Evolutionary conservation across 1,284 basidiomycete species (phyloP).

Genomic region (Volvariella surrecta): DNA sequence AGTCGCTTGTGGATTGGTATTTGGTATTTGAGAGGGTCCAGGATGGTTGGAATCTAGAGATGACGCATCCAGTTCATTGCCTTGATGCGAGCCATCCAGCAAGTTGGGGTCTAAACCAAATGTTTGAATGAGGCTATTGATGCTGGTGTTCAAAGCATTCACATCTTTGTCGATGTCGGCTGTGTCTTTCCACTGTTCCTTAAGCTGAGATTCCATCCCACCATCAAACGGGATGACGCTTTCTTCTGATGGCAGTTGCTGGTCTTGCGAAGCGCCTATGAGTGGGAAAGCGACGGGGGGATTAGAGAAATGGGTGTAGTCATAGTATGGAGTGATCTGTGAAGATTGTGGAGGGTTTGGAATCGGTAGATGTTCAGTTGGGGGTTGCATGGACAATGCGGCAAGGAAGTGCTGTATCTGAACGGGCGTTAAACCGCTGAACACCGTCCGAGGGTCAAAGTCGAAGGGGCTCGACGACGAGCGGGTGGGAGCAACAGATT

Average conservation of each 20-base stretch:
- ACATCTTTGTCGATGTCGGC: slow-evolving; percentile 68
- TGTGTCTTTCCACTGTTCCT: slow-evolving; percentile 54
- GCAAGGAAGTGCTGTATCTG: slow-evolving; percentile 68
- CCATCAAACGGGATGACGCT: slow-evolving; percentile 29
- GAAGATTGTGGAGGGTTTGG: slow-evolving; percentile 6
- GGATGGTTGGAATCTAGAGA: not conserved
- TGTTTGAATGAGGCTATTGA: slow-evolving; percentile 66
- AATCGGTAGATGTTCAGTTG: slow-evolving; percentile 16
- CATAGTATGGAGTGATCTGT: not conserved
- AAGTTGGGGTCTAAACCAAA: slow-evolving; percentile 53
- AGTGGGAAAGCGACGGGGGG: slow-evolving; percentile 9
- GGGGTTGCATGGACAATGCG: slow-evolving; percentile 34
- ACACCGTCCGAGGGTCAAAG: slow-evolving; percentile 43
- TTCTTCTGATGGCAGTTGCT: slow-evolving; percentile 14
- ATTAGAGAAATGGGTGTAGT: not conserved
- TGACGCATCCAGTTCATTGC: not conserved
- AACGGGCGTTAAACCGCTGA: slow-evolving; percentile 55
- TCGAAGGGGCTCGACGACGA: slow-evolving; percentile 19
- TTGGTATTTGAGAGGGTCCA: too few species aligned
- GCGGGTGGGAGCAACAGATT: slow-evolving; percentile 19
- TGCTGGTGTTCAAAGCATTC: slow-evolving; percentile 60
- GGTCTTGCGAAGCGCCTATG: slow-evolving; percentile 2
- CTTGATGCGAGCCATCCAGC: slow-evolving; percentile 15
- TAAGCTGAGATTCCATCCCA: slow-evolving; percentile 18
- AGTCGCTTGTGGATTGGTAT: too few species aligned